These are phyloP conservation scores for Agarophyton chilense DNA, from an alignment of 23 red algal genomes.

Conservation along the genomic window DNA sequence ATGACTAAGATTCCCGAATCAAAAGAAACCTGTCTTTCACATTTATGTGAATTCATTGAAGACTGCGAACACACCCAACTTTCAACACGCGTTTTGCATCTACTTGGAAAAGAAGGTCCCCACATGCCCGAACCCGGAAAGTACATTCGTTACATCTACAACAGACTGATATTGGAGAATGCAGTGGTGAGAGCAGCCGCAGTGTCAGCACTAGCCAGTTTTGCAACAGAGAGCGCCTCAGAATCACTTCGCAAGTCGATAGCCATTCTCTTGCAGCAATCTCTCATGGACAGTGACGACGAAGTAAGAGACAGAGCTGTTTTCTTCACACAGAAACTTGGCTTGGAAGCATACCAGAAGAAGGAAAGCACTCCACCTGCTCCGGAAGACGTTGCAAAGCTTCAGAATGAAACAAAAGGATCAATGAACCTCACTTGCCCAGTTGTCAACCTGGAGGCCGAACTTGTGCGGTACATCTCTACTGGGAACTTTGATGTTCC, in stretches of 20 bases:
- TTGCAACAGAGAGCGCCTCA: conserved; percentile 72
- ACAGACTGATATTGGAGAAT: conserved; percentile 97
- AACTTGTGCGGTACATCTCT: conserved; percentile 68
- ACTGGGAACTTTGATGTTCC: conserved; percentile 35
- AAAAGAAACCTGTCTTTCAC: conserved; percentile 83
- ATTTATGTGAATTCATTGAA: conserved; percentile 98
- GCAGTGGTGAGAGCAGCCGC: conserved; percentile 96
- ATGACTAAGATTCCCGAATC: conserved; percentile 89
- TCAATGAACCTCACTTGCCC: conserved; percentile 64
- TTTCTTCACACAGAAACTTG: conserved; percentile 74
- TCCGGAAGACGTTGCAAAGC: conserved; percentile 8
- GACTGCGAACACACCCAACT: conserved; percentile 96
- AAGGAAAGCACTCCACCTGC: conserved; percentile 1
- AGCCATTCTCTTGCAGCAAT: conserved; percentile 89
- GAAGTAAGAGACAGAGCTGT: conserved; percentile 97
- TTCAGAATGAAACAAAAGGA: conserved; percentile 45
- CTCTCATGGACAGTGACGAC: conserved; percentile 94
- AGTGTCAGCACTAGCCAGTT: conserved; percentile 89
- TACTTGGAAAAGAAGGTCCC: conserved; percentile 91
- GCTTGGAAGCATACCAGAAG: conserved; percentile 67
- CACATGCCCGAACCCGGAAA: conserved; percentile 84
- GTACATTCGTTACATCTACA: conserved; percentile 98
- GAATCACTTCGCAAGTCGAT: conserved; percentile 73
- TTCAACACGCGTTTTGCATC: conserved; percentile 88
- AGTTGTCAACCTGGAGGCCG: conserved; percentile 76